These are phyloP conservation scores for Rhododendron ovatum DNA, from an alignment of 148 eudicot species.

Conservation along the genomic window DNA sequence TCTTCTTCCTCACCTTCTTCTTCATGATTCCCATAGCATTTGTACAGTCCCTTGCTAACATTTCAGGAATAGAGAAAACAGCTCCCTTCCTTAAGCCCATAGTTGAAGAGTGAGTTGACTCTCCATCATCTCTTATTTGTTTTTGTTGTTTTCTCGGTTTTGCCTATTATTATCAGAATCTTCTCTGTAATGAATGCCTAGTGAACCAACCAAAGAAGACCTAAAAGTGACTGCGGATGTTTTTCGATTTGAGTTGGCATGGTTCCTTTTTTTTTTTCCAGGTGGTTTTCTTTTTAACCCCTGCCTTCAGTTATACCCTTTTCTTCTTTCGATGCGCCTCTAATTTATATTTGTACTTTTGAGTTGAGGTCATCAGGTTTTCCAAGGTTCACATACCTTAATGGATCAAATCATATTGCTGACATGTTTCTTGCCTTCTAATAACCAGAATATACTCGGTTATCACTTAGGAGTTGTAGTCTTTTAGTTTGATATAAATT, in stretches of 20 bases:
- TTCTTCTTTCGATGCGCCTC: not conserved
- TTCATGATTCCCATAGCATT: conserved; percentile 67
- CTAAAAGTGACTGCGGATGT: not conserved
- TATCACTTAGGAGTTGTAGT: not conserved
- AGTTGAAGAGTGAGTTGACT: conserved; percentile 47
- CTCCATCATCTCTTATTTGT: not conserved
- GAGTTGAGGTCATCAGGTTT: not conserved
- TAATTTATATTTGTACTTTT: not conserved
- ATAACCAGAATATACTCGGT: not conserved
- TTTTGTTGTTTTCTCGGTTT: not conserved
- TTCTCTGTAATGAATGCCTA: not conserved
- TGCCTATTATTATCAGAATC: not conserved
- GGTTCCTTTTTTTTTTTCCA: not conserved
- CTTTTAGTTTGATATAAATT: not conserved
- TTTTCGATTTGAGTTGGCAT: not conserved
- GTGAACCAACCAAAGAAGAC: not conserved
- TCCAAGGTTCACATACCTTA: not conserved
- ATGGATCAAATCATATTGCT: not conserved
- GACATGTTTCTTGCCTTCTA: not conserved
- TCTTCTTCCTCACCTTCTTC: conserved; percentile 71
- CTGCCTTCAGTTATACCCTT: not conserved
- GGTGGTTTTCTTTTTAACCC: not conserved
- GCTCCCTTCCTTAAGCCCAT: conserved; percentile 53
- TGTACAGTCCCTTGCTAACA: conserved; percentile 65
- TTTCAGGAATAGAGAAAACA: conserved; percentile 57